Conservation (phyloP, 768 basidiomycete species). For the Lyophyllum shimeji region DNA sequence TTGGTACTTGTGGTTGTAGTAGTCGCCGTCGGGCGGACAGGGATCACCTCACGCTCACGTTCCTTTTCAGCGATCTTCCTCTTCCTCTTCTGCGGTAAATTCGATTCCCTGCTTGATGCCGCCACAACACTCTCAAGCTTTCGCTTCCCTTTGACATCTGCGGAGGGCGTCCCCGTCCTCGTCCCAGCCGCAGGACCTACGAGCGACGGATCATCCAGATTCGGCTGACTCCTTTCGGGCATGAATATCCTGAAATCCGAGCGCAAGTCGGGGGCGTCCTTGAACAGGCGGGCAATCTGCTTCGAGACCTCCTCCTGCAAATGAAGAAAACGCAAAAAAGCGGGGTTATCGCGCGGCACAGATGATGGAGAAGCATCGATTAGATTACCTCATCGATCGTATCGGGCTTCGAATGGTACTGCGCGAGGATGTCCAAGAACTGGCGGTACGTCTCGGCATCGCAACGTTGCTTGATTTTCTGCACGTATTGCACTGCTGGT, state of each 20-base stretch:
- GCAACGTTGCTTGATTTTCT: slow-evolving; percentile 94
- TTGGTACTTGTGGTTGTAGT: slow-evolving; percentile 34
- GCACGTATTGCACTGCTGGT: slow-evolving; percentile 91
- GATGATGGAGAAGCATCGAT: neutral
- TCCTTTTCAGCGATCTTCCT: slow-evolving; percentile 57
- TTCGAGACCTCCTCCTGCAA: slow-evolving; percentile 64
- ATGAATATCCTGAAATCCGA: slow-evolving; percentile 76
- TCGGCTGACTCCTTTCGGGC: slow-evolving; percentile 55
- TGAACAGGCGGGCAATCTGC: slow-evolving; percentile 69
- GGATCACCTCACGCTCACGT: slow-evolving; percentile 37
- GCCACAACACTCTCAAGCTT: slow-evolving; percentile 35
- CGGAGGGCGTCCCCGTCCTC: slow-evolving; percentile 32
- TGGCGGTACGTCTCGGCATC: slow-evolving; percentile 84
- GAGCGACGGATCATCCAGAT: slow-evolving; percentile 41
- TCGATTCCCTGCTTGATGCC: slow-evolving; percentile 28
- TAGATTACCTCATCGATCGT: slow-evolving; percentile 56
- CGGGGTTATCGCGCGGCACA: slow-evolving; percentile 11
- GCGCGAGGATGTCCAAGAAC: slow-evolving; percentile 74
- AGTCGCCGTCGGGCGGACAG: slow-evolving; percentile 28
- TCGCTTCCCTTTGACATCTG: slow-evolving; percentile 42
- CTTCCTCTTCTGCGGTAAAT: slow-evolving; percentile 69
- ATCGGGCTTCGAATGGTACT: slow-evolving; percentile 60
- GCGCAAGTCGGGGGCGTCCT: slow-evolving; percentile 72
- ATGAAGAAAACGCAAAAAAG: slow-evolving; percentile 6
- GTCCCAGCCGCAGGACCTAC: slow-evolving; percentile 24